phyloP scores from a whole-genome alignment of 176 grass and related monocot species.

The Rhynchospora pubera region DNA sequence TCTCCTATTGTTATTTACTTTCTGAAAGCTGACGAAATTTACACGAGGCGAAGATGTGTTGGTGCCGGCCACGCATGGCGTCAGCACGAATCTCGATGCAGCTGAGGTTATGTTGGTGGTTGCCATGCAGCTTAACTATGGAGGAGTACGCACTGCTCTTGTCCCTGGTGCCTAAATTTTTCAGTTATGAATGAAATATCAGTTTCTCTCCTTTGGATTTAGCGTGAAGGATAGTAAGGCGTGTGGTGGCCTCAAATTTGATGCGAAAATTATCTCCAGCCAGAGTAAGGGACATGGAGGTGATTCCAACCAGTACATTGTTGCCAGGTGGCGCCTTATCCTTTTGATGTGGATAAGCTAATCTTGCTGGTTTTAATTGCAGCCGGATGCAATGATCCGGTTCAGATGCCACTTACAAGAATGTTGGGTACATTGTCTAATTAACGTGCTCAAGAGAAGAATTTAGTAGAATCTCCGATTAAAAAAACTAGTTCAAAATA shows the following conservation, averaged over 20 bases:
- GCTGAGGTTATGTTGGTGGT: slow-evolving; percentile 81
- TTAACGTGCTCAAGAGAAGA: too few relatives aligned
- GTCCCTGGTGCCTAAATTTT: background rate
- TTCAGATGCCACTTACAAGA: background rate
- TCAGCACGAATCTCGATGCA: slow-evolving; percentile 64
- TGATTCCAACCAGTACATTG: slow-evolving; percentile 34
- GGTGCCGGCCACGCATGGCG: slow-evolving; percentile 16
- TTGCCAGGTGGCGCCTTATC: slow-evolving; percentile 58
- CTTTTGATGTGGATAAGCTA: slow-evolving; percentile 49
- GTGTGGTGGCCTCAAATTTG: slow-evolving; percentile 43
- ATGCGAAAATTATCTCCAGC: slow-evolving; percentile 45
- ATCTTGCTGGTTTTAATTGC: slow-evolving; percentile 26
- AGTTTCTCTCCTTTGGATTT: slow-evolving; percentile 19
- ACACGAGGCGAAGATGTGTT: slow-evolving; percentile 21
- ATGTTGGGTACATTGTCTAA: background rate
- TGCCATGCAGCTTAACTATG: slow-evolving; percentile 40
- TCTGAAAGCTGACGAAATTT: slow-evolving; percentile 31
- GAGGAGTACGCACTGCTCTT: background rate
- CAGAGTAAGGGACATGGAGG: background rate
- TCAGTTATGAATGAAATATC: background rate
- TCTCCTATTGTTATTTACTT: slow-evolving; percentile 23
- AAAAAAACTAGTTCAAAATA: background rate
- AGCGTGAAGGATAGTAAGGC: background rate
- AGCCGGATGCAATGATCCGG: background rate
- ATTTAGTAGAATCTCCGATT: background rate